Conservation (phyloP, 139 green algal genomes). For the Micromonas pusilla region DNA sequence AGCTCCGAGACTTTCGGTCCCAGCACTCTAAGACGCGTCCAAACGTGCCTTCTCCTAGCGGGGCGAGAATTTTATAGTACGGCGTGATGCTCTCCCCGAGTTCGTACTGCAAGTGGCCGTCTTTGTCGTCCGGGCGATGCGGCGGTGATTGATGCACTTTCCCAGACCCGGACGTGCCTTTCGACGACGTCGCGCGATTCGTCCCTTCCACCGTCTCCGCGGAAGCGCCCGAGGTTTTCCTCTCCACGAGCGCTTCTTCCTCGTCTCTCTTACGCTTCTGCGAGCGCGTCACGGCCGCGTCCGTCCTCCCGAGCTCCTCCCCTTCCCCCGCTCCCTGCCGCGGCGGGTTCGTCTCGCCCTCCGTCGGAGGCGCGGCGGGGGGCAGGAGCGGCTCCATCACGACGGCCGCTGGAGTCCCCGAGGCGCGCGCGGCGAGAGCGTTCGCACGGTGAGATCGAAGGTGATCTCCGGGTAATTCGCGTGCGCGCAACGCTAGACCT, state of each 20-base stretch:
- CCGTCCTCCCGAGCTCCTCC: too few species aligned
- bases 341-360: too few species aligned
- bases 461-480: too few species aligned
- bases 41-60: slow-evolving; percentile 67
- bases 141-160: slow-evolving; percentile 17
- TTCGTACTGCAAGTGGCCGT: slow-evolving; percentile 47
- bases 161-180: neutral
- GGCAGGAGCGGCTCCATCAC: too few species aligned
- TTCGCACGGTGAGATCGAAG: too few species aligned
- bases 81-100: slow-evolving; percentile 47
- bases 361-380: too few species aligned
- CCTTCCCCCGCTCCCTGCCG: too few species aligned
- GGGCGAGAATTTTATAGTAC: slow-evolving; percentile 18
- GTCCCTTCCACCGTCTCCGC: neutral
- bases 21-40: slow-evolving; percentile 96
- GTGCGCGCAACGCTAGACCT: too few species aligned
- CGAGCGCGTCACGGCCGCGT: neutral
- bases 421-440: too few species aligned
- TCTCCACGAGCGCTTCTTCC: neutral
- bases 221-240: neutral
- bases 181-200: neutral
- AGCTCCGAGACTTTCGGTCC: slow-evolving; percentile 69
- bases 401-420: too few species aligned
- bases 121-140: slow-evolving; percentile 38
- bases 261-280: neutral